Evolutionary conservation across 495 filamentous ascomycete species (phyloP), one percentile per base, ranked within the genome.

Genomic region (Delitschia confertaspora): DNA sequence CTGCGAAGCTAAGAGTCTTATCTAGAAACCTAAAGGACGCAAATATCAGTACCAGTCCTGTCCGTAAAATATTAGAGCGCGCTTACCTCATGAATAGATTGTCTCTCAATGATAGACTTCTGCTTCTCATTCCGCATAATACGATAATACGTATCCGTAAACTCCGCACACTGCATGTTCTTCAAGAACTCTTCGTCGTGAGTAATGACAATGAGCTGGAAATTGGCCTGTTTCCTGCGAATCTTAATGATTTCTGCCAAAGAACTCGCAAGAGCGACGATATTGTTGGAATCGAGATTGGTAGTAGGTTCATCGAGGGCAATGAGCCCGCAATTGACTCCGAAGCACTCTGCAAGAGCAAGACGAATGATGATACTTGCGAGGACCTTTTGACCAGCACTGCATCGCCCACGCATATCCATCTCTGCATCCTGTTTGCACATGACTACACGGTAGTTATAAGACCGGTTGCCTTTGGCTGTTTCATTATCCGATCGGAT

Each of bases 391-490:
- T 99, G 91, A 2, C 91, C 91, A 9, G 91, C 91, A 59, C 83
- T 89, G 71, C 91, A 99, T 23, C 91, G 82, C 7, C 91, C 91
- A 46, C 91, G 85, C 91, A 99, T 99, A 66, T 99, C 91, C 89
- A 99, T 95, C 63, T 99, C 91, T 3, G 82, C 80, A 53, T 88
- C 85, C 57, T 87, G 79, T 68, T 99, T 99, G 51, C 95, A 80
- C 93, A 99, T 99, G 67, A 83, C 86, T 0, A 98, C 91, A 42
- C 93, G 83, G 67, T 98, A 98, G 62, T 98, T 95, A 72, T 96
- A 98, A 23, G 72, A 83, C 39, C 83, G 78, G 55, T 86, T 91
- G 42, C 77, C 81, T 39, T 75, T 80, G 16, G 69, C 69, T 32
- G 72, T 71, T 60, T 91, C 88, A 52, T 79, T 81, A 65, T 93